Evolutionary conservation across 2,329 filamentous ascomycete species (phyloP).

Genomic region (Talaromyces verruculosus): DNA sequence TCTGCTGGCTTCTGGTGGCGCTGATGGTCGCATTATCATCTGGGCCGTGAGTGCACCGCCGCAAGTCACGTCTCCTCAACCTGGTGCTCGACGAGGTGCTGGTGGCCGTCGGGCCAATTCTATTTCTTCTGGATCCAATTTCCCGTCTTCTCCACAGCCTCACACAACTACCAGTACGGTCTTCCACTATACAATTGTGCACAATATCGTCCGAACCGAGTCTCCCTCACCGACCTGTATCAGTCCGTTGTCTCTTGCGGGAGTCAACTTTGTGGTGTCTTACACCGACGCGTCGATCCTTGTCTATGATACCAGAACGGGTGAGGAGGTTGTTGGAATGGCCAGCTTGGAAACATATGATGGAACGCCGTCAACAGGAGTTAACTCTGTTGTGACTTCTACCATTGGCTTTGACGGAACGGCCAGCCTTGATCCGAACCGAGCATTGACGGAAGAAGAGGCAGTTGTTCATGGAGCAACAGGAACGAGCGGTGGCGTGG

Average conservation of each 20-base stretch:
- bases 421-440: conserved; percentile 60
- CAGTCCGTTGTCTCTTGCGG: conserved; percentile 76
- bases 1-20: conserved; percentile 83
- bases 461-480: conserved; percentile 73
- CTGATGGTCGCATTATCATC: conserved; percentile 86
- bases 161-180: conserved; percentile 80
- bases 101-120: conserved; percentile 85
- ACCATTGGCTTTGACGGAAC: conserved; percentile 73
- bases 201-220: conserved; percentile 73
- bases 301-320: conserved; percentile 87
- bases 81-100: conserved; percentile 67
- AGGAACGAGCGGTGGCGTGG: conserved; percentile 75
- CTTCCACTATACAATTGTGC: conserved; percentile 84
- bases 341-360: conserved; percentile 93
- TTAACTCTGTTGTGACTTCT: conserved; percentile 88
- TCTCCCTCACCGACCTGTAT: conserved; percentile 83
- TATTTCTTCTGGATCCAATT: conserved; percentile 90
- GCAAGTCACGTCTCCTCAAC: conserved; percentile 77
- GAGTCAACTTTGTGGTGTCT: conserved; percentile 88
- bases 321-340: conserved; percentile 90
- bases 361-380: conserved; percentile 74
- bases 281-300: conserved; percentile 88
- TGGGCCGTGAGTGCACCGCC: conserved; percentile 94
- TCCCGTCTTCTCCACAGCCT: conserved; percentile 85
- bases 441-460: conserved; percentile 68